Conservation (phyloP, 495 filamentous ascomycete genomes). For the Hypoxylon crocopeplum region DNA sequence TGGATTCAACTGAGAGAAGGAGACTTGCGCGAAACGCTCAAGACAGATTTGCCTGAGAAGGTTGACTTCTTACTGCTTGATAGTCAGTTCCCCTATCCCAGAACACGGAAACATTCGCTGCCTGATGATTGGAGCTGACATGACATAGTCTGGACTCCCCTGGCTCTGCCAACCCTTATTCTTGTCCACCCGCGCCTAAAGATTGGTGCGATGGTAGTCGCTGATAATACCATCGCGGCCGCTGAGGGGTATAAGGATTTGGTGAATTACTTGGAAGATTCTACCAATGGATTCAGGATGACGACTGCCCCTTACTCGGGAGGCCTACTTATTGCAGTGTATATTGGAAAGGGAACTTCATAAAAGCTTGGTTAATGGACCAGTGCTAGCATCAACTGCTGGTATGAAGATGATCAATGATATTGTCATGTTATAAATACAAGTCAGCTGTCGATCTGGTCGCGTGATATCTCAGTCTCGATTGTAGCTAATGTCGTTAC, state of each 20-base stretch:
- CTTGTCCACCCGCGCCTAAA: slow-evolving; percentile 53
- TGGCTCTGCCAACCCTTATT: slow-evolving; percentile 59
- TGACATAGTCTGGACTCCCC: slow-evolving; percentile 58
- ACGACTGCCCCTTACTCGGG: slow-evolving; percentile 30
- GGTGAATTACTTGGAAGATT: slow-evolving; percentile 28
- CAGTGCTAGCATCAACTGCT: neutral
- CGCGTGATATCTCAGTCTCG: too few relatives aligned
- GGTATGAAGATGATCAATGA: neutral
- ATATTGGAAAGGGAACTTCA: slow-evolving; percentile 7
- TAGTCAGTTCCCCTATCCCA: slow-evolving; percentile 46
- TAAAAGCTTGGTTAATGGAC: neutral
- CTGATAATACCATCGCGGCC: slow-evolving; percentile 54
- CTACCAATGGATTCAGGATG: slow-evolving; percentile 39
- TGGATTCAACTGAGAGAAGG: slow-evolving; percentile 61
- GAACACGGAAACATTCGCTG: neutral
- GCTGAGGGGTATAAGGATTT: slow-evolving; percentile 45
- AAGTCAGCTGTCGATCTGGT: too few relatives aligned
- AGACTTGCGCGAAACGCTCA: slow-evolving; percentile 60
- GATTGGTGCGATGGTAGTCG: slow-evolving; percentile 57
- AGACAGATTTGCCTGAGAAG: slow-evolving; percentile 45
- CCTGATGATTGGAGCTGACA: neutral
- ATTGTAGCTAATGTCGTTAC: too few relatives aligned
- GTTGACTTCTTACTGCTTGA: slow-evolving; percentile 63
- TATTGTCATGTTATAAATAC: too few relatives aligned
- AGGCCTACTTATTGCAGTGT: slow-evolving; percentile 26